Evolutionary conservation across 306 rosid genomes (phyloP).

Genomic region (Castanea mollissima): DNA sequence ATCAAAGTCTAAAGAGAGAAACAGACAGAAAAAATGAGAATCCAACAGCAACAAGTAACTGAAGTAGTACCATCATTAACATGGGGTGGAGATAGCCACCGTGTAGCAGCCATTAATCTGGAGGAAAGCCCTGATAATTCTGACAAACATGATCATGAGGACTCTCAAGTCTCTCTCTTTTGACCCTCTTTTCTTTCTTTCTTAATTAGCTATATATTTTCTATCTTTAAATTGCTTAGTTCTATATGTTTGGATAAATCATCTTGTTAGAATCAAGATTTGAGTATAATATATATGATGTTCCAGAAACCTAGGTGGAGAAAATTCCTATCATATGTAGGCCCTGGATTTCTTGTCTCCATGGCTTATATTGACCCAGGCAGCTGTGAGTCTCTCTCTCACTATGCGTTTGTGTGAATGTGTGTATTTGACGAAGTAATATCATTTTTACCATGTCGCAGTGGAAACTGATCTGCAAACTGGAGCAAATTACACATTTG

Average conservation of each 20-base stretch:
- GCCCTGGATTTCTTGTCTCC: constrained; percentile 91
- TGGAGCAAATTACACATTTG: constrained; percentile 70
- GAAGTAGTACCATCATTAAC: not conserved
- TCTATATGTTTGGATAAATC: too few relatives aligned
- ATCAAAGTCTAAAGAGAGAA: too few relatives aligned
- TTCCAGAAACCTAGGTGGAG: constrained; percentile 68
- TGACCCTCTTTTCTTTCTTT: not conserved
- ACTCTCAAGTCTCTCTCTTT: constrained; percentile 34
- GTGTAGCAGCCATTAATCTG: constrained; percentile 36
- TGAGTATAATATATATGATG: not conserved
- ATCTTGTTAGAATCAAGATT: too few relatives aligned
- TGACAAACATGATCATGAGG: not conserved
- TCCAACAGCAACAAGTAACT: constrained; percentile 3
- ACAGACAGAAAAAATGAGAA: not conserved
- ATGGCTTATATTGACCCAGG: constrained; percentile 96
- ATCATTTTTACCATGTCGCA: constrained; percentile 8
- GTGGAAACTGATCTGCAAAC: constrained; percentile 99
- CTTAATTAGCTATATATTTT: too few relatives aligned
- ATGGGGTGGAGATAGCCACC: constrained; percentile 27
- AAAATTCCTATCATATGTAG: constrained; percentile 59
- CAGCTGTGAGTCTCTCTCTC: constrained; percentile 40
- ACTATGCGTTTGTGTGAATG: too few relatives aligned
- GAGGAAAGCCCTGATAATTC: not conserved
- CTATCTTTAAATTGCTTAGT: too few relatives aligned
- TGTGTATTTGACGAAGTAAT: too few relatives aligned